Evolutionary conservation across 371 early-diverging fungal genomes (phyloP).

Genomic region (Mucor racemosus): DNA sequence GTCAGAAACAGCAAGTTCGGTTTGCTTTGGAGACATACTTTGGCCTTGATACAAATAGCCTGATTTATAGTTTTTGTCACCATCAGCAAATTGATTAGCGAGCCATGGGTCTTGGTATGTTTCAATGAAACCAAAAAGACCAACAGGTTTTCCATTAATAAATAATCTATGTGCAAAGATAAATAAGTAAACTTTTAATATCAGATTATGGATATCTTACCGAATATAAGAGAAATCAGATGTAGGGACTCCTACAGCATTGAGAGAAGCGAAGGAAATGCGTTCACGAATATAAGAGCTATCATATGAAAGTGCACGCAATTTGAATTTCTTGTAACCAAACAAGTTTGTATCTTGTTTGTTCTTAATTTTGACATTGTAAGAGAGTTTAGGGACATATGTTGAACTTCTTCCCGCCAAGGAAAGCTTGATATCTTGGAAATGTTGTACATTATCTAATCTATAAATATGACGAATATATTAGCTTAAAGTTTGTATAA

Average conservation of each 20-base stretch:
- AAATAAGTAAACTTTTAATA: neutral
- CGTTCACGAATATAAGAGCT: slow-evolving; percentile 55
- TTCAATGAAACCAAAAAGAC: slow-evolving; percentile 44
- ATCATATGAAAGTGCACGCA: slow-evolving; percentile 38
- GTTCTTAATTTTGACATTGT: slow-evolving; percentile 26
- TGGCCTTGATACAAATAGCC: slow-evolving; percentile 38
- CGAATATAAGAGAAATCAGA: slow-evolving; percentile 41
- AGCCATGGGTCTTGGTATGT: slow-evolving; percentile 41
- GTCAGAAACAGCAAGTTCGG: too few species aligned
- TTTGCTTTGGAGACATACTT: too few species aligned
- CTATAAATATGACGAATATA: neutral
- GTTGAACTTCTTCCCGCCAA: slow-evolving; percentile 31
- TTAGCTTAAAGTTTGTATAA: neutral
- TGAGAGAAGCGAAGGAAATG: slow-evolving; percentile 48
- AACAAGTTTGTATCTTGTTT: slow-evolving; percentile 17
- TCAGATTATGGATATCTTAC: neutral
- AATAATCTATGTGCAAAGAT: neutral
- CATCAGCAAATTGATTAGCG: slow-evolving; percentile 32
- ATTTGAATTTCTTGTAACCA: slow-evolving; percentile 35
- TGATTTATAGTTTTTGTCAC: slow-evolving; percentile 24
- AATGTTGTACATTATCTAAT: slow-evolving; percentile 11
- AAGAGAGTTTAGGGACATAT: slow-evolving; percentile 23
- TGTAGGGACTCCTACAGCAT: slow-evolving; percentile 45
- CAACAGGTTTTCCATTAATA: slow-evolving; percentile 36
- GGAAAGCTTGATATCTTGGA: slow-evolving; percentile 13